Evolutionary conservation across 371 early-diverging fungal genomes (phyloP).

Genomic region (Rhizomucor pusillus): DNA sequence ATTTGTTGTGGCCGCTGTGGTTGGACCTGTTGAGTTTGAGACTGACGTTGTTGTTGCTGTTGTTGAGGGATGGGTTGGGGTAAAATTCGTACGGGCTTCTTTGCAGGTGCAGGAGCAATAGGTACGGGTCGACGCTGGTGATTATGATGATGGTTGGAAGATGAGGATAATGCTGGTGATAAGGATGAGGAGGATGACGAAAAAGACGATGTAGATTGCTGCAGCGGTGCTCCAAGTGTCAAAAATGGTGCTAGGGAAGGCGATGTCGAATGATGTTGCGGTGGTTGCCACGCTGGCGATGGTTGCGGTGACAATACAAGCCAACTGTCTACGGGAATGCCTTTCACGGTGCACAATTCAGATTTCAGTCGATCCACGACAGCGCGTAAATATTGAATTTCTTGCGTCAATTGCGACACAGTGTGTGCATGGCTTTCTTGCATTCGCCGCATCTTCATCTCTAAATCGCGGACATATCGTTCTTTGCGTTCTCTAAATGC

Average conservation of each 20-base stretch:
- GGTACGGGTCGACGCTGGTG: neutral
- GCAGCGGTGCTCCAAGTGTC: slow-evolving; percentile 1
- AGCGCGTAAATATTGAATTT: slow-evolving; percentile 38
- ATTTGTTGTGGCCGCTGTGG: too few species aligned
- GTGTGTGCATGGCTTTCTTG: slow-evolving; percentile 44
- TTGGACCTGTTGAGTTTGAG: too few species aligned
- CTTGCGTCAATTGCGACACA: slow-evolving; percentile 31
- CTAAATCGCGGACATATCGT: slow-evolving; percentile 66
- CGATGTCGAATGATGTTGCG: neutral
- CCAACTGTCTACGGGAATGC: slow-evolving; percentile 14
- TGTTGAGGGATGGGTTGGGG: neutral
- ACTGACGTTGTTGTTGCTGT: too few species aligned
- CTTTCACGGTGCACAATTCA: slow-evolving; percentile 37
- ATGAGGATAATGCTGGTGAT: slow-evolving; percentile 1
- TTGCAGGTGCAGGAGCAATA: too few species aligned
- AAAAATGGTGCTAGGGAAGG: slow-evolving; percentile 12
- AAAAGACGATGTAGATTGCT: neutral
- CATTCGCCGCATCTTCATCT: slow-evolving; percentile 58
- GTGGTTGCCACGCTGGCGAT: neutral
- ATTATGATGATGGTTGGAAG: neutral
- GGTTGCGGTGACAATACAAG: neutral
- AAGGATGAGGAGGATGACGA: neutral
- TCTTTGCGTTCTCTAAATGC: slow-evolving; percentile 76
- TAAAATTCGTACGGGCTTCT: neutral
- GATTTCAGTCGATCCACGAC: slow-evolving; percentile 34